phyloP scores from a whole-genome alignment of 2,329 filamentous ascomycete genomes.

The Sporothrix mexicana region DNA sequence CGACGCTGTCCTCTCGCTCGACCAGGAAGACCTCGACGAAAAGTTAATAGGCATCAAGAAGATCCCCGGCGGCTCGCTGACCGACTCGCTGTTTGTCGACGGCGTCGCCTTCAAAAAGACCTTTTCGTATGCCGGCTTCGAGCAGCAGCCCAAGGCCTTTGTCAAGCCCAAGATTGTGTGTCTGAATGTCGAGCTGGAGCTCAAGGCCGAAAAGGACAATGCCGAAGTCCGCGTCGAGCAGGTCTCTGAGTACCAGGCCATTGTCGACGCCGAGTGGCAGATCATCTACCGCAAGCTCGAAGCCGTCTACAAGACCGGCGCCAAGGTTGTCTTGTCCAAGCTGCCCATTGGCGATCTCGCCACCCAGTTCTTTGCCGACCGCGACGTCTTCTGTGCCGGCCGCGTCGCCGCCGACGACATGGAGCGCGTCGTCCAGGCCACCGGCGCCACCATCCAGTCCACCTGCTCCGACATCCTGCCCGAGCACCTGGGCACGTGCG shows the following conservation, averaged over 20 bases:
- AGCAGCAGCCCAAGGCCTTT: slow-evolving; percentile 98
- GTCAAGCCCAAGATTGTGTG: slow-evolving; percentile 94
- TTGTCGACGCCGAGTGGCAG: slow-evolving; percentile 99
- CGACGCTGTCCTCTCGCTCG: slow-evolving; percentile 90
- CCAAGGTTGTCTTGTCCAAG: slow-evolving; percentile 97
- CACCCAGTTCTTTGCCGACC: slow-evolving; percentile 97
- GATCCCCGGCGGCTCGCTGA: slow-evolving; percentile 92
- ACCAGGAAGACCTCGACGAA: slow-evolving; percentile 97
- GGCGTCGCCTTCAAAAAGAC: slow-evolving; percentile 99
- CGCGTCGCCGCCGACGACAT: slow-evolving; percentile 91
- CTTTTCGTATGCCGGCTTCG: slow-evolving; percentile 97
- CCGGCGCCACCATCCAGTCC: slow-evolving; percentile 88
- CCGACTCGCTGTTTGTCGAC: slow-evolving; percentile 95
- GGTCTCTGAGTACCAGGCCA: slow-evolving; percentile 98
- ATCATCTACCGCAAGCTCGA: slow-evolving; percentile 99
- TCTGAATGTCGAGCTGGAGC: slow-evolving; percentile 94
- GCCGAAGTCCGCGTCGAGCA: slow-evolving; percentile 97
- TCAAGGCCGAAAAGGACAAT: slow-evolving; percentile 99
- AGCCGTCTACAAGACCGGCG: slow-evolving; percentile 88
- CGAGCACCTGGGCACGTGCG: slow-evolving; percentile 90
- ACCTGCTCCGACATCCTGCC: slow-evolving; percentile 94
- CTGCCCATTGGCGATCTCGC: slow-evolving; percentile 96
- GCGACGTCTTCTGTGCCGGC: slow-evolving; percentile 97
- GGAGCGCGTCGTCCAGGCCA: slow-evolving; percentile 94
- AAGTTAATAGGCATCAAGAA: slow-evolving; percentile 99